Evolutionary conservation across 108 stramenopile species (phyloP).

Genomic region (Skeletonema marinoi): DNA sequence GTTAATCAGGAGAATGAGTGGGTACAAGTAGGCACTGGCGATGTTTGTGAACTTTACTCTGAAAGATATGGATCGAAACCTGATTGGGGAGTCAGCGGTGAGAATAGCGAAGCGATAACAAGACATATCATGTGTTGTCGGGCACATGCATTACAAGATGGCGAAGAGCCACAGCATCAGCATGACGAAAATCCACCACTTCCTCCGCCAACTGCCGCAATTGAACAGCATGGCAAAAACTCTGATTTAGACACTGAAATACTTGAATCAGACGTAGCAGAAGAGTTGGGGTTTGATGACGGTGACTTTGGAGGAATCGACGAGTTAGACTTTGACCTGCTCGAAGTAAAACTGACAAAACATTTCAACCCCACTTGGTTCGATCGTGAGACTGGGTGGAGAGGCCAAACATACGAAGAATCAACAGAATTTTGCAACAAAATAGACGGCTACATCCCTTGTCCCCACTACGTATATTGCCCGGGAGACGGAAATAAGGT

Average conservation of each 20-base stretch:
- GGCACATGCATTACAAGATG: constrained; percentile 13
- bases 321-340: neutral
- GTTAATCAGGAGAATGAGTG: constrained; percentile 41
- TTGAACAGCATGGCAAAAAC: neutral
- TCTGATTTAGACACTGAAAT: neutral
- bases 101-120: constrained; percentile 25
- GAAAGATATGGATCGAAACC: constrained; percentile 15
- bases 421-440: constrained; percentile 15
- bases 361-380: constrained; percentile 25
- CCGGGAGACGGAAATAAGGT: constrained; percentile 12
- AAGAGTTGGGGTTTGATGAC: too few species aligned
- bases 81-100: constrained; percentile 24
- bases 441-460: constrained; percentile 18
- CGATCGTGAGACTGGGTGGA: constrained; percentile 27
- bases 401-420: constrained; percentile 19
- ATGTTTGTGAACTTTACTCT: constrained; percentile 34
- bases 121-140: constrained; percentile 48
- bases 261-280: neutral
- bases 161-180: neutral
- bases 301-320: neutral
- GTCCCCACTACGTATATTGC: constrained; percentile 22
- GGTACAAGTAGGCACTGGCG: constrained; percentile 38
- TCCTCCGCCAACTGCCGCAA: neutral
- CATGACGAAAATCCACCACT: constrained; percentile 11
- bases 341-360: constrained; percentile 9